These are phyloP conservation scores for Adansonia grandidieri DNA, from an alignment of 441 rosid species.

Conservation along the genomic window DNA sequence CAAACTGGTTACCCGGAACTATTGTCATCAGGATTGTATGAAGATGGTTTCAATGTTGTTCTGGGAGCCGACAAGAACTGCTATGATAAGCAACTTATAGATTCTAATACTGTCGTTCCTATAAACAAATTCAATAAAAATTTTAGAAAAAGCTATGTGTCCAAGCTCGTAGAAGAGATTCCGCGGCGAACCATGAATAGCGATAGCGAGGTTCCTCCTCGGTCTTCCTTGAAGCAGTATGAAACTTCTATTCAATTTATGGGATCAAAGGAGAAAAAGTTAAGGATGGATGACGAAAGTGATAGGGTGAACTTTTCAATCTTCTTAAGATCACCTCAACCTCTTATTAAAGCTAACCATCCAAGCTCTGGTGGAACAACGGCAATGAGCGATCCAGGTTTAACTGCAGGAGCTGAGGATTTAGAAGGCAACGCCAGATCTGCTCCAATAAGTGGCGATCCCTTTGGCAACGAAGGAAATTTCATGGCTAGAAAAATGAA, in stretches of 20 bases:
- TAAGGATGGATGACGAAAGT: not conserved
- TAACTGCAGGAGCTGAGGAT: conserved; percentile 11
- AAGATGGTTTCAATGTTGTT: conserved; percentile 16
- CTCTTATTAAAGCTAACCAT: conserved; percentile 1
- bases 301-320: conserved; percentile 10
- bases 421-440: conserved; percentile 10
- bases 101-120: conserved; percentile 30
- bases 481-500: not conserved
- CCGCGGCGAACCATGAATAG: not conserved
- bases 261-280: not conserved
- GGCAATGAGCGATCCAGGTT: conserved; percentile 18
- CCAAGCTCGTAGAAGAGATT: not conserved
- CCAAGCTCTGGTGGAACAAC: not conserved
- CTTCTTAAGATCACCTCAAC: conserved; percentile 1
- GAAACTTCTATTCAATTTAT: not conserved
- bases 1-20: conserved; percentile 21
- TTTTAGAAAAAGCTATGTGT: not conserved
- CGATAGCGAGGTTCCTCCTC: not conserved
- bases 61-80: not conserved
- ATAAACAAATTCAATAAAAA: not conserved
- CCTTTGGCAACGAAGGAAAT: conserved; percentile 12
- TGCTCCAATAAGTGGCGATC: not conserved
- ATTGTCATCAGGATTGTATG: conserved; percentile 12
- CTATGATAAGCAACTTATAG: conserved; percentile 25
- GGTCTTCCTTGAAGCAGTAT: not conserved